Percentiles rank a stretch among this genome's conserved stretches.
These are phyloP conservation scores for Saussurea involucrata DNA, from an alignment of 129 eudicot species.

Conservation along the genomic window DNA sequence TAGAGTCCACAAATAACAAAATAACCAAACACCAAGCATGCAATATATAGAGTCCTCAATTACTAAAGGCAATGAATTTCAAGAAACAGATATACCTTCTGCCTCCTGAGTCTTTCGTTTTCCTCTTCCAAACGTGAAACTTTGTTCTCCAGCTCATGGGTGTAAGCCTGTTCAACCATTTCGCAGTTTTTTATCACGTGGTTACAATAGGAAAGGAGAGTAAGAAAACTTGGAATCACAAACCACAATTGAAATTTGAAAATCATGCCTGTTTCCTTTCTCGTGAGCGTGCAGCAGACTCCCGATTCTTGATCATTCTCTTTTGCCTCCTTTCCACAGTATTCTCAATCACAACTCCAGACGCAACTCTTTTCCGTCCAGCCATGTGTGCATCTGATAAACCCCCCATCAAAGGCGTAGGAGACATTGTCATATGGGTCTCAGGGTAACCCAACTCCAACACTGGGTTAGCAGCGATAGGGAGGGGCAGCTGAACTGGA, in stretches of 20 bases:
- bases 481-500: constrained; percentile 45
- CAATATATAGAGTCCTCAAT: background rate
- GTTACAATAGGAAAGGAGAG: background rate
- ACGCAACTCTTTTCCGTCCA: constrained; percentile 66
- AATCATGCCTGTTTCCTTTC: constrained; percentile 52
- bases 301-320: constrained; percentile 65
- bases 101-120: constrained; percentile 77
- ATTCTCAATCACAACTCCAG: constrained; percentile 62
- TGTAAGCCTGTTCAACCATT: constrained; percentile 71
- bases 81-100: constrained; percentile 44
- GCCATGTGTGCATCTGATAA: constrained; percentile 60
- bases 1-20: background rate
- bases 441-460: constrained; percentile 53
- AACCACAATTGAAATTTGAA: background rate
- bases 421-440: constrained; percentile 45
- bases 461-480: constrained; percentile 34
- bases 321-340: constrained; percentile 53
- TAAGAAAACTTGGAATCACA: background rate
- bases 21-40: background rate
- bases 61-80: background rate
- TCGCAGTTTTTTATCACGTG: constrained; percentile 1
- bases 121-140: constrained; percentile 91
- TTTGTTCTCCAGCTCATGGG: constrained; percentile 91
- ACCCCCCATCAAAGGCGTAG: constrained; percentile 61
- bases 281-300: constrained; percentile 68